Conservation (phyloP, 2,329 filamentous ascomycete species). For the Aspergillus sojae region DNA sequence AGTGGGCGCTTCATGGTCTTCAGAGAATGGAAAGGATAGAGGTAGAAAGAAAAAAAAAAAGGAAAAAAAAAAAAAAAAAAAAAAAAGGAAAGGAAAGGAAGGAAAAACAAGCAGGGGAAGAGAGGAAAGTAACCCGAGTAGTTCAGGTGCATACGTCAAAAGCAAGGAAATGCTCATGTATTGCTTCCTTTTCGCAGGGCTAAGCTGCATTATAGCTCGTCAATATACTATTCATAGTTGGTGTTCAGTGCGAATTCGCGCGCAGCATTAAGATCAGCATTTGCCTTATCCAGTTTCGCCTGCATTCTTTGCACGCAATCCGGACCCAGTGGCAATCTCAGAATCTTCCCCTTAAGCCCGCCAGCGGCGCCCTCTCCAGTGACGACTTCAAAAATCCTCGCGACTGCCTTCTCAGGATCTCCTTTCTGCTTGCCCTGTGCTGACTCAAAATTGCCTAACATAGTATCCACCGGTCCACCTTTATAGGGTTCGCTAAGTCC, state of each 20-base stretch:
- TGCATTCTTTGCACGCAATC: conserved; percentile 36
- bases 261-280: conserved; percentile 8
- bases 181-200: too few relatives aligned
- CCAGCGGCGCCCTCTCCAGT: conserved; percentile 36
- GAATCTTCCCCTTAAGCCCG: conserved; percentile 35
- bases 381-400: conserved; percentile 43
- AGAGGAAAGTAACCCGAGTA: too few relatives aligned
- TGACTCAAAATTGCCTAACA: conserved; percentile 24
- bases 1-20: too few relatives aligned
- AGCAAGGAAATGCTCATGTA: too few relatives aligned
- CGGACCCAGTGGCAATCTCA: conserved; percentile 41
- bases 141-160: too few relatives aligned
- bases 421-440: conserved; percentile 18
- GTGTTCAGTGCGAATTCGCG: conserved; percentile 14
- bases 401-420: conserved; percentile 29
- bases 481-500: conserved; percentile 37
- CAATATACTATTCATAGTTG: not conserved
- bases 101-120: too few relatives aligned
- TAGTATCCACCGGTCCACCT: conserved; percentile 27
- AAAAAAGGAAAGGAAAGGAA: too few relatives aligned
- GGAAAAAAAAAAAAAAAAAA: too few relatives aligned
- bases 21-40: too few relatives aligned
- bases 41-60: too few relatives aligned
- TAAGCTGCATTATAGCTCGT: too few relatives aligned
- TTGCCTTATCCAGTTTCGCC: conserved; percentile 14